Evolutionary conservation across 2,329 filamentous ascomycete species (phyloP), one percentile per base, ranked within the genome.

Genomic region (Penicillium sp.): DNA sequence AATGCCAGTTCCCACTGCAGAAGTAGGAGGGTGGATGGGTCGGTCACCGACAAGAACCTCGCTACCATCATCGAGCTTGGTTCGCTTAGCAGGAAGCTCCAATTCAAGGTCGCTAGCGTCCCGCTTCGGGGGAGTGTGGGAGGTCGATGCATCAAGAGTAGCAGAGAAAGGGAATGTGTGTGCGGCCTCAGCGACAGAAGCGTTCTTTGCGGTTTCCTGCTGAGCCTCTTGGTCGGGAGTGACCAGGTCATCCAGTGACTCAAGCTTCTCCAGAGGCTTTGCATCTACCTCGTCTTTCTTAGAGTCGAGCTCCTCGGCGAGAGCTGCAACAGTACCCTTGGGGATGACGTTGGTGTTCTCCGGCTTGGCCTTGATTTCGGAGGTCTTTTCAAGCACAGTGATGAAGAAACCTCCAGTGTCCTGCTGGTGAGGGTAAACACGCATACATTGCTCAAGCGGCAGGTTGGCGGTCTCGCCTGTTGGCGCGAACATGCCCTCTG

Each of bases 371-470:
- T 83, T 88, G 71, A 96, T 91, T 61, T 97, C 94, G 26, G 84
- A 83, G 70, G 87, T 87, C 81, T 99, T 99, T 78, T 97, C 89
- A 16, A 99, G 77, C 0, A 97, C 92, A 0, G 91, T 88, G 70
- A 99, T 97, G 78, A 99, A 99, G 81, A 99, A 99, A 19, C 89
- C 93, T 52, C 94, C 94, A 3, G 94, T 99, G 66, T 99, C 91
- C 74, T 99, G 94, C 69, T 91, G 82, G 73, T 99, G 94, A 32
- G 92, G 90, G 72, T 97, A 99, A 7, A 99, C 86, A 58, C 94
- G 84, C 82, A 97, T 92, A 74, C 93, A 97, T 56, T 89, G 84
- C 66, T 97, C 90, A 16, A 97, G 81, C 14, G 91, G 91, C 23
- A 97, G 80, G 34, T 74, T 82, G 68, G 73, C 83, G 38, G 71